Base-by-base conservation (phyloP, 202 grass and related monocot genomes). In the Panicum virgatum region DNA sequence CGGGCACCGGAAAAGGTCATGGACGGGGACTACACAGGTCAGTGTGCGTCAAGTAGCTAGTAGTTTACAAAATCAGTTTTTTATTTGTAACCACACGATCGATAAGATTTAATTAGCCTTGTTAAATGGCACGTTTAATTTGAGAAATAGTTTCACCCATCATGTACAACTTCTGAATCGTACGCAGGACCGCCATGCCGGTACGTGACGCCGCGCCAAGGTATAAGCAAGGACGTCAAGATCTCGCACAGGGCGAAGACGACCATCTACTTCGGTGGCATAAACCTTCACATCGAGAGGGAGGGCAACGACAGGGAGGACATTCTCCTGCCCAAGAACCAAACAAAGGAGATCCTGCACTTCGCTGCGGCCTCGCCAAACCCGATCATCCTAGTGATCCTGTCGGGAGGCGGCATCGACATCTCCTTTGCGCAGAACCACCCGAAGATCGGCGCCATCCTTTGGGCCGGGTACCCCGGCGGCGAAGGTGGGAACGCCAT, bases 301-400 rank as follows among this genome's bases (percentile, higher is more conserved):
- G 91, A 94, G 65, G 63, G 80, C 47, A 66, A 83, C 4, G 88
- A 94, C 69, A 81, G 88, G 25, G 79, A 80, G 65, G 74, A 65
- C 19, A 54, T 93, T 5, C 69, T 72, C 13, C 85, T 88, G 23
- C 91, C 91, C 9, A 83, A 80, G 32, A 71, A 85, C 47, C 91
- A 90, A 39, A 57, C 66, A 1, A 54, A 43, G 25, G 34, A 88
- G 25, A 78, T 94, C 61, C 15, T 69, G 3, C 85, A 53, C 37
- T 62, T 88, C 0, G 85, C 88, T 0, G 45, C n/a, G 3, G 90
- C 63, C 3, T 79, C 93, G 4, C 83, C 85, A 13, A 87, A 83
- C 14, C 90, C 84, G 6, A 91, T 97, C 59, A 50, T 97, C 80
- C 93, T 93, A 1, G 90, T 93, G 0, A 85, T 94, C 82, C 62